phyloP scores from a whole-genome alignment of 2,329 filamentous ascomycete species.

The Zarea fungicola region DNA sequence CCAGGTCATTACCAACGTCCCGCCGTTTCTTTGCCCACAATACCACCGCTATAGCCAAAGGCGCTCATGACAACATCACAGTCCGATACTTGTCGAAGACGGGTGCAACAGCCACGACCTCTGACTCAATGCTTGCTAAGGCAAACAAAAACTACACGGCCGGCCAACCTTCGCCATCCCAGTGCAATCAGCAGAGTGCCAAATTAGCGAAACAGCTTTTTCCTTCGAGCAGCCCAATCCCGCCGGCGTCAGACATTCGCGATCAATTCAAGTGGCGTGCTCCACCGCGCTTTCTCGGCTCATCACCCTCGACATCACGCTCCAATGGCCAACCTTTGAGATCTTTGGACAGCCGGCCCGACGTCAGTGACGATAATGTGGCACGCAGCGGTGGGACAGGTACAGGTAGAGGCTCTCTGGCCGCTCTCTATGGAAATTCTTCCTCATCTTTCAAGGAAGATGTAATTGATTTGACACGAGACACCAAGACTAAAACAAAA shows the following conservation, averaged over 20 bases:
- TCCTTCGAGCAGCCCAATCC: slow-evolving; percentile 50
- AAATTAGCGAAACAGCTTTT: slow-evolving; percentile 48
- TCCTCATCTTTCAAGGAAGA: slow-evolving; percentile 40
- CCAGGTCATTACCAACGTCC: slow-evolving; percentile 33
- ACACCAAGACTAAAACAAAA: slow-evolving; percentile 24
- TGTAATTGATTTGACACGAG: slow-evolving; percentile 30
- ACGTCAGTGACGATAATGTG: not conserved
- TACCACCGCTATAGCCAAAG: slow-evolving; percentile 23
- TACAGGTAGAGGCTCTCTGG: slow-evolving; percentile 26
- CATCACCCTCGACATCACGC: slow-evolving; percentile 31
- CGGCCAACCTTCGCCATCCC: slow-evolving; percentile 26
- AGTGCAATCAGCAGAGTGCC: slow-evolving; percentile 17
- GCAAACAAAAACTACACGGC: slow-evolving; percentile 35
- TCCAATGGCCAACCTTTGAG: no score
- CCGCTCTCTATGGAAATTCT: slow-evolving; percentile 39
- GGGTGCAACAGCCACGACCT: not conserved
- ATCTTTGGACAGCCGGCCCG: no score
- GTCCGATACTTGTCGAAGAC: slow-evolving; percentile 8
- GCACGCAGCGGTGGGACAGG: slow-evolving; percentile 3
- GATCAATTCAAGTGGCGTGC: slow-evolving; percentile 43
- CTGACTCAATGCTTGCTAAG: slow-evolving; percentile 31
- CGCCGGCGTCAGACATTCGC: slow-evolving; percentile 42
- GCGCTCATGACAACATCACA: slow-evolving; percentile 7
- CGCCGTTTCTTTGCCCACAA: slow-evolving; percentile 19
- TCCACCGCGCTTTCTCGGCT: slow-evolving; percentile 28